phyloP scores from a whole-genome alignment of 2,329 filamentous ascomycete species.

The Penicillium griseofulvum region DNA sequence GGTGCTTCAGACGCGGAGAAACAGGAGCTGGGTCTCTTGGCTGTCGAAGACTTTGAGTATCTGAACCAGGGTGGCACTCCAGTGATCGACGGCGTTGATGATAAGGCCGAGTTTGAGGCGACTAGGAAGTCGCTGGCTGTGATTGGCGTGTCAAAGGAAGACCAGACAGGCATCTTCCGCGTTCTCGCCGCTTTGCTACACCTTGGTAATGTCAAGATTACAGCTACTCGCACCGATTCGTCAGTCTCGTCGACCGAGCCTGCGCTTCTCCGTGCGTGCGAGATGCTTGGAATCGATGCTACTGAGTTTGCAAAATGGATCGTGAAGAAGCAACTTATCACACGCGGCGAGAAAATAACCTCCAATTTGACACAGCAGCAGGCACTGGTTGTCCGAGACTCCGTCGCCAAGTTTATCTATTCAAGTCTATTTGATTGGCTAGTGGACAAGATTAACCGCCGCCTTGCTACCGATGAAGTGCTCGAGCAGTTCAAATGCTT shows the following conservation, averaged over 20 bases:
- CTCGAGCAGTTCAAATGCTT: slow-evolving; percentile 79
- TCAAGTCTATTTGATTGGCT: slow-evolving; percentile 98
- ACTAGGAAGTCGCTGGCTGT: slow-evolving; percentile 82
- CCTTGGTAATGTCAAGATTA: slow-evolving; percentile 95
- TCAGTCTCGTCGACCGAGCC: slow-evolving; percentile 77
- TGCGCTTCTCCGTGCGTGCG: slow-evolving; percentile 74
- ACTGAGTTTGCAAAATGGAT: slow-evolving; percentile 94
- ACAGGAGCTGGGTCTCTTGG: slow-evolving; percentile 72
- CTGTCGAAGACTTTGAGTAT: slow-evolving; percentile 91
- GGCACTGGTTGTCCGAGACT: slow-evolving; percentile 90
- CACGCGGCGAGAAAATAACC: slow-evolving; percentile 93
- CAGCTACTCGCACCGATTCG: slow-evolving; percentile 83
- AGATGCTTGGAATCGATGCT: slow-evolving; percentile 82
- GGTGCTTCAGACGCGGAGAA: slow-evolving; percentile 83
- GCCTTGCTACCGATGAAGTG: slow-evolving; percentile 85
- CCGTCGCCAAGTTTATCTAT: slow-evolving; percentile 98
- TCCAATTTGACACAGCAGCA: slow-evolving; percentile 93
- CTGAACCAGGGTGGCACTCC: slow-evolving; percentile 92
- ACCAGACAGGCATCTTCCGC: slow-evolving; percentile 84
- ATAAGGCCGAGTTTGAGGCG: slow-evolving; percentile 88
- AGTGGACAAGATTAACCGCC: slow-evolving; percentile 92
- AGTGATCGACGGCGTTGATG: slow-evolving; percentile 89
- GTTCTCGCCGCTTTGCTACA: slow-evolving; percentile 88
- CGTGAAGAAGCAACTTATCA: slow-evolving; percentile 97
- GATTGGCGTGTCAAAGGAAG: slow-evolving; percentile 73